phyloP scores from a whole-genome alignment of 495 filamentous ascomycete genomes.

The Hypoxylon intermedium region DNA sequence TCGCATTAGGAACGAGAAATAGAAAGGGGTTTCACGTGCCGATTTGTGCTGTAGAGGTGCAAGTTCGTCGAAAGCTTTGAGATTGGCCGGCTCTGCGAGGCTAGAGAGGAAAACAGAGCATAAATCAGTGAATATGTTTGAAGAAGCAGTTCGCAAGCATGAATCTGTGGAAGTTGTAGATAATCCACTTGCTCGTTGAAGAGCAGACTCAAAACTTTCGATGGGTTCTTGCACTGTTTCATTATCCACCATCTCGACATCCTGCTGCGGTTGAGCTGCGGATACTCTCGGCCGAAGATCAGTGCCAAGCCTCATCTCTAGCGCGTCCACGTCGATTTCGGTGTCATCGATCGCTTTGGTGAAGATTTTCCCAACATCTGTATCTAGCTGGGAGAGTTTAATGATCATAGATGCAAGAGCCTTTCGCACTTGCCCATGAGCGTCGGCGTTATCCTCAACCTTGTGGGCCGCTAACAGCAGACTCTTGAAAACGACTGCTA shows the following conservation, averaged over 20 bases:
- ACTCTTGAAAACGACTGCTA: conserved; percentile 65
- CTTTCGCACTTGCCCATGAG: conserved; percentile 62
- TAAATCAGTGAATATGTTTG: conserved; percentile 60
- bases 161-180: conserved; percentile 54
- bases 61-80: conserved; percentile 64
- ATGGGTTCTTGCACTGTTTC: conserved; percentile 29
- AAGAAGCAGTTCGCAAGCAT: conserved; percentile 54
- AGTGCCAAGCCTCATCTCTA: conserved; percentile 75
- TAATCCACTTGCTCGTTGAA: conserved; percentile 40
- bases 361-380: conserved; percentile 64
- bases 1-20: conserved; percentile 76
- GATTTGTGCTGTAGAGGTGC: conserved; percentile 63
- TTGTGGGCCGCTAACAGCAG: conserved; percentile 65
- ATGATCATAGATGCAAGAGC: conserved; percentile 69
- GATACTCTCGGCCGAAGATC: conserved; percentile 59
- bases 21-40: conserved; percentile 66
- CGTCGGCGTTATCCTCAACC: conserved; percentile 54
- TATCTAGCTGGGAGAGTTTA: conserved; percentile 61
- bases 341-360: conserved; percentile 65
- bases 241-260: conserved; percentile 60
- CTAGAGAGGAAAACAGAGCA: conserved; percentile 69
- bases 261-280: conserved; percentile 50
- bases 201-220: conserved; percentile 36
- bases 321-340: conserved; percentile 67
- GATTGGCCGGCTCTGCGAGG: conserved; percentile 54